These are phyloP conservation scores for Solanum virginianum DNA, from an alignment of 257 asterid species.

Conservation along the genomic window DNA sequence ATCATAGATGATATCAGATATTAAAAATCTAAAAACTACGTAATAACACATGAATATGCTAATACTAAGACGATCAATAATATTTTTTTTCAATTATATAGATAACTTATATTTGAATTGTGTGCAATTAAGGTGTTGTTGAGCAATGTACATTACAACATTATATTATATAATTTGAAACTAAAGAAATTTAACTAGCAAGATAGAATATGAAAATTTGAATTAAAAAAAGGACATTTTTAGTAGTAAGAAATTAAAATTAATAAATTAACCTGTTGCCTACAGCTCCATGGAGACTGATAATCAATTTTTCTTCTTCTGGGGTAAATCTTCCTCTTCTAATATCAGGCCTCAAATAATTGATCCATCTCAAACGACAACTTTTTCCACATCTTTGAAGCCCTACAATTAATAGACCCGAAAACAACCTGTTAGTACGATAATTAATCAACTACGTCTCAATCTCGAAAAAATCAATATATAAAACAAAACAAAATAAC, in stretches of 20 bases:
- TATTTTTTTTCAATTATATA: not conserved
- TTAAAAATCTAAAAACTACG: not conserved
- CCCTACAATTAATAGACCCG: conserved; percentile 19
- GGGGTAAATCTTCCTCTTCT: conserved; percentile 86
- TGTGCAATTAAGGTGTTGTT: not conserved
- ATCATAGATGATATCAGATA: not conserved
- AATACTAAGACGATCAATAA: not conserved
- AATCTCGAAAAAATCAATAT: not conserved
- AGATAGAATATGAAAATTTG: not conserved
- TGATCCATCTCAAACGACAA: conserved; percentile 88
- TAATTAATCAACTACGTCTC: not conserved
- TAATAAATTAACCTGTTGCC: conserved; percentile 74
- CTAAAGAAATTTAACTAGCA: not conserved
- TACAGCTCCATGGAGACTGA: conserved; percentile 82
- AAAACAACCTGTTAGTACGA: not conserved
- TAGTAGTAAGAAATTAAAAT: not conserved
- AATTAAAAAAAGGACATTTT: not conserved
- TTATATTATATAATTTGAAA: not conserved
- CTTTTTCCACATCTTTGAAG: conserved; percentile 95
- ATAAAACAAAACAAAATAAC: not conserved
- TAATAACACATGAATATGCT: not conserved
- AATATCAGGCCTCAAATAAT: conserved; percentile 88
- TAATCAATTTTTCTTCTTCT: conserved; percentile 76
- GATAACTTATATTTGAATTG: not conserved
- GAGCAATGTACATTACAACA: not conserved